Conservation (phyloP, 106 monocot species). For the Ottelia alismoides region DNA sequence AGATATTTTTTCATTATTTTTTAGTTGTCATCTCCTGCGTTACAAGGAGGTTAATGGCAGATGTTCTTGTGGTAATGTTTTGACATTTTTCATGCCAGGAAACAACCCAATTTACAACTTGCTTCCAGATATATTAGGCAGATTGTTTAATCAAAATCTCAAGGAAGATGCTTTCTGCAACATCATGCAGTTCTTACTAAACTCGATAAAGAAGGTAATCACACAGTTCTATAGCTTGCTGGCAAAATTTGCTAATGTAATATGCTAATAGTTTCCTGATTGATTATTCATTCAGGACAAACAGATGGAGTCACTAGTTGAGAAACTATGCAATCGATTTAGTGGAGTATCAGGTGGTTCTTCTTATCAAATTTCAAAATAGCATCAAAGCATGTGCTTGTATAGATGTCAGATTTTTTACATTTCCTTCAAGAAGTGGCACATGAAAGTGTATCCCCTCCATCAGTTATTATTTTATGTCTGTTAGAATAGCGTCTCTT, state of each 20-base stretch:
- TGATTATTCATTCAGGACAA: slow-evolving; percentile 50
- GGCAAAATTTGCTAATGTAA: no score
- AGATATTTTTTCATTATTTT: no score
- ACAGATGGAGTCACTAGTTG: slow-evolving; percentile 99
- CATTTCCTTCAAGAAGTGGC: no score
- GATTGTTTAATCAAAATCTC: slow-evolving; percentile 70
- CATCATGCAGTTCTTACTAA: slow-evolving; percentile 91
- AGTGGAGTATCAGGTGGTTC: slow-evolving; percentile 59
- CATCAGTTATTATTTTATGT: no score
- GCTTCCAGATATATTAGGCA: slow-evolving; percentile 89
- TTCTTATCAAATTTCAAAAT: background rate
- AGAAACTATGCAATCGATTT: slow-evolving; percentile 95
- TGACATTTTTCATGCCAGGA: slow-evolving; percentile 34
- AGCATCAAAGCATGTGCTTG: no score
- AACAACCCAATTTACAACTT: slow-evolving; percentile 94
- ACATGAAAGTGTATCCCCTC: no score
- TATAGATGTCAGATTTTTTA: no score
- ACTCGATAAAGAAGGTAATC: slow-evolving; percentile 84
- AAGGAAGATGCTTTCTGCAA: slow-evolving; percentile 65
- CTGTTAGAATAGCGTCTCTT: background rate
- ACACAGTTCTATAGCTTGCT: no score
- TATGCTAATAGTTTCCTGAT: background rate
- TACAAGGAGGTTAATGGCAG: background rate
- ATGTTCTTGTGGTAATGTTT: background rate
- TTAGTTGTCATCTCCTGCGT: slow-evolving; percentile 16